These are phyloP conservation scores for Phascolomyces articulosus DNA, from an alignment of 371 early-diverging fungal species.

Conservation along the genomic window DNA sequence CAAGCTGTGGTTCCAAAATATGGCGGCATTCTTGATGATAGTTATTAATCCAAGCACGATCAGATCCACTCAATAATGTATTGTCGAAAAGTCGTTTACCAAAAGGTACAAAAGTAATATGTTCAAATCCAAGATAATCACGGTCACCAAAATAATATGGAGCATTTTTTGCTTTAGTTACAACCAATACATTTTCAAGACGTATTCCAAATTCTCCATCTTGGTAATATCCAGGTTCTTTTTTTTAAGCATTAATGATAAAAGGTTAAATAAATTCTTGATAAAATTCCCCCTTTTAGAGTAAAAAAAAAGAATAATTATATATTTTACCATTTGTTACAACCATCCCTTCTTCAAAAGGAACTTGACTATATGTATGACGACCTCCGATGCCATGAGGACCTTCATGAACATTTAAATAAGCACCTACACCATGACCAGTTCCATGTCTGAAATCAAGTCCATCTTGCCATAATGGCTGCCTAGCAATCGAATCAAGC, in stretches of 20 bases:
- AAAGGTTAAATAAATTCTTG: no score
- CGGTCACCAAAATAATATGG: conserved; percentile 77
- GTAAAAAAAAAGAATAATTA: conserved; percentile 20
- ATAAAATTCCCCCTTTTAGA: no score
- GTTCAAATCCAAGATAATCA: conserved; percentile 87
- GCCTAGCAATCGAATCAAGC: conserved; percentile 90
- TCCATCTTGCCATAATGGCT: conserved; percentile 90
- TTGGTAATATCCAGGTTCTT: conserved; percentile 98
- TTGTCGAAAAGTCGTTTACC: conserved; percentile 73
- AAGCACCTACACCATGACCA: conserved; percentile 99
- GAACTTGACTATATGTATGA: conserved; percentile 68
- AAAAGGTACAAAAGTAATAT: conserved; percentile 89
- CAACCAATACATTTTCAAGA: conserved; percentile 92
- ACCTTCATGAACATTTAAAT: conserved; percentile 98
- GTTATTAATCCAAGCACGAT: conserved; percentile 82
- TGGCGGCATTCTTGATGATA: conserved; percentile 82
- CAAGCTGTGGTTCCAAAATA: conserved; percentile 74
- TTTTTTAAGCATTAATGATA: no score
- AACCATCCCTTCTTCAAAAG: conserved; percentile 85
- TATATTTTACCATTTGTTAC: conserved; percentile 86
- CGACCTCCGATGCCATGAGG: conserved; percentile 96
- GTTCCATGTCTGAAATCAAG: conserved; percentile 99
- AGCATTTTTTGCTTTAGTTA: conserved; percentile 61
- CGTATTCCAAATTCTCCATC: conserved; percentile 98
- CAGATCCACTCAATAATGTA: conserved; percentile 62